These are phyloP conservation scores for Acer campestre DNA, from an alignment of 345 rosid genomes.

Conservation along the genomic window DNA sequence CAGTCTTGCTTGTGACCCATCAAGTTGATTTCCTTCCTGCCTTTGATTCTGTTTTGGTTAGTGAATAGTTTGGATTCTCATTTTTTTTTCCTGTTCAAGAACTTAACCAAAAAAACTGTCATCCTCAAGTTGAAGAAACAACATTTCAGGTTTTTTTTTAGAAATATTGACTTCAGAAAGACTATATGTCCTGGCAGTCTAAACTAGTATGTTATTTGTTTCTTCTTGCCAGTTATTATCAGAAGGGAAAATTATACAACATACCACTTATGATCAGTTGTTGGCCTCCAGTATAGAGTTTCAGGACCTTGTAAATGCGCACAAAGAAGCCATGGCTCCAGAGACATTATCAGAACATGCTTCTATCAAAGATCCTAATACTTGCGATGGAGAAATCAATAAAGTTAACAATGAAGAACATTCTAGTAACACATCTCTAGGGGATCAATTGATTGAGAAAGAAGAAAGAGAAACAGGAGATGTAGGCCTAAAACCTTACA, in stretches of 20 bases:
- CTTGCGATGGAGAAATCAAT: neutral
- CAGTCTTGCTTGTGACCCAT: conserved; percentile 13
- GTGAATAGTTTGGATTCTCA: conserved; percentile 3
- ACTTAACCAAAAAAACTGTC: too few species aligned
- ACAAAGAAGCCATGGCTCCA: neutral
- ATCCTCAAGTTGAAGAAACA: too few species aligned
- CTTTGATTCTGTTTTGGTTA: conserved; percentile 12
- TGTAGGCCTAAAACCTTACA: conserved; percentile 2
- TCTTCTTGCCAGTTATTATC: neutral
- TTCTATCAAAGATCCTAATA: neutral
- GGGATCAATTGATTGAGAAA: neutral
- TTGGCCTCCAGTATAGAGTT: neutral
- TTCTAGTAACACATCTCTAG: neutral
- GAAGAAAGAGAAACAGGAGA: conserved; percentile 14
- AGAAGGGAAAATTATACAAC: neutral
- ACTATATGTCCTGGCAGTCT: too few species aligned
- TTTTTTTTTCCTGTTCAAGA: neutral
- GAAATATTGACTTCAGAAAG: too few species aligned
- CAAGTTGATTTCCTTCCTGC: conserved; percentile 14
- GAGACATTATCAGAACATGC: neutral
- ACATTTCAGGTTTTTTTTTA: too few species aligned
- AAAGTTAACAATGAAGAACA: neutral
- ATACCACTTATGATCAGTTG: conserved; percentile 10
- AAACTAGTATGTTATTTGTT: neutral
- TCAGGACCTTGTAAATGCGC: conserved; percentile 10